Evolutionary conservation across 1,139 yeast species (phyloP), one percentile per base, ranked within the genome.

Genomic region (Nakaseomyces bracarensis): DNA sequence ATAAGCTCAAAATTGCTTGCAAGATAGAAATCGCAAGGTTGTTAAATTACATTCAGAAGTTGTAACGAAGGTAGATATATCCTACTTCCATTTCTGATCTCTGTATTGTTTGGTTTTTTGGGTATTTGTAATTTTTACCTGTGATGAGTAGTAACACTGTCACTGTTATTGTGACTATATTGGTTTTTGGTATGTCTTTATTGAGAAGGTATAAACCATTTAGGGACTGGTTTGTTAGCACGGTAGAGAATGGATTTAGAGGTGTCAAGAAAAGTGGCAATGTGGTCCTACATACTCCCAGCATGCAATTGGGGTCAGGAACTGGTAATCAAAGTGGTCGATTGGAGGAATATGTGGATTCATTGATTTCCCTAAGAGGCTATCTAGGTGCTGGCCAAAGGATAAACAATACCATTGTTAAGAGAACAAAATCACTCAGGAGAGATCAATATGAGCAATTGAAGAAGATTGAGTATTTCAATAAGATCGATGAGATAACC

Each of bases 401-500:
- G 20, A 50, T 48, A 9, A 58, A 57, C 39, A 52, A 50, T 20
- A 37, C 45, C 1, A 35, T 55, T 10, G 44, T 45, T 30, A 46
- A 47, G 34, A 45, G 60, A 41, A 43, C 54, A 19, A 46, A 42
- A 35, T 48, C 45, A 23, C 22, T 54, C 19, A 15, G 36, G 15
- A 44, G 41, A 26, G 40, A 22, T 3, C 41, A 40, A 36, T 43
- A 43, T 40, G 44, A 43, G 25, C 49, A 56, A 43, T 45, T 59
- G 43, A 69, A 69, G 18, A 67, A 72, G 14, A 69, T 71, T 2
- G 82, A 82, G 0, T 83, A 82, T 60, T 54, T 70, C 20, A 63
- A 68, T 18, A 79, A 80, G 49, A 58, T 82, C 29, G 61, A 67
- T 16, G 51, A 53, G 13, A 64, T 78, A 3, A 81, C 79, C 39